A percentile compares a stretch with the other conserved stretches of the same genome.
Evolutionary conservation across 2,329 filamentous ascomycete species (phyloP).

Genomic region (Penicillium palitans): DNA sequence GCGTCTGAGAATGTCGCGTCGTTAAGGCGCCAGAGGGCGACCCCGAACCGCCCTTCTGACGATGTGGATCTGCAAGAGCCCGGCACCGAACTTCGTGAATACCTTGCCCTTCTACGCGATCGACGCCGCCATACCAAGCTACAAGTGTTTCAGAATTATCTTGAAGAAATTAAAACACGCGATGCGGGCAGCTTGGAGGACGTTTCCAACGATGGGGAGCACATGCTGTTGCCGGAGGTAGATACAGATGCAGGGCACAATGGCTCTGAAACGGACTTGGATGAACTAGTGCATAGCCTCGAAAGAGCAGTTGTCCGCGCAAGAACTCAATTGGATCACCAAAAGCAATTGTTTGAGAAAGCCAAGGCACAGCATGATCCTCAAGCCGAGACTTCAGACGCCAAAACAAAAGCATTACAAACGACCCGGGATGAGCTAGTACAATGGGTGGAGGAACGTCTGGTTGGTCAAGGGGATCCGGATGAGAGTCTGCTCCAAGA

Average conservation of each 20-base stretch:
- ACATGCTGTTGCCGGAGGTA: conserved; percentile 20
- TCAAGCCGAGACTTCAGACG: conserved; percentile 11
- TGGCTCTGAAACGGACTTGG: conserved; percentile 25
- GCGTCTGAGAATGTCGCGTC: conserved; percentile 35
- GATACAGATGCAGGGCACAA: conserved; percentile 17
- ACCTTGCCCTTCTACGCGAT: conserved; percentile 49
- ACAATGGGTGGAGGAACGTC: conserved; percentile 53
- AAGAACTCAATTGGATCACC: conserved; percentile 37
- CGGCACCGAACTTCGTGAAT: conserved; percentile 37
- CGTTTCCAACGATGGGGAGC: conserved; percentile 21
- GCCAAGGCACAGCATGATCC: conserved; percentile 29
- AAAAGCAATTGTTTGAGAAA: conserved; percentile 38
- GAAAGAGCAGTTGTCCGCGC: conserved; percentile 43
- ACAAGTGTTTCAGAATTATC: conserved; percentile 48
- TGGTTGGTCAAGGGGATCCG: conserved; percentile 39
- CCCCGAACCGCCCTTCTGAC: conserved; percentile 21
- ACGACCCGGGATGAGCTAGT: conserved; percentile 51
- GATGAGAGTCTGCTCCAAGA: conserved; percentile 32
- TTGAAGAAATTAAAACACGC: conserved; percentile 43
- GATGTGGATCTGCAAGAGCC: conserved; percentile 18
- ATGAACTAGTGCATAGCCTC: conserved; percentile 40
- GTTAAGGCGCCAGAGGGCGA: conserved; percentile 28
- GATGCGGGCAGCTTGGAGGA: conserved; percentile 24
- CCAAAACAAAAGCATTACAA: conserved; percentile 42
- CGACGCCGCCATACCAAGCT: conserved; percentile 49